Evolutionary conservation across 1,284 basidiomycete species (phyloP), one percentile per base, ranked within the genome.

Genomic region (Tausonia pullulans): DNA sequence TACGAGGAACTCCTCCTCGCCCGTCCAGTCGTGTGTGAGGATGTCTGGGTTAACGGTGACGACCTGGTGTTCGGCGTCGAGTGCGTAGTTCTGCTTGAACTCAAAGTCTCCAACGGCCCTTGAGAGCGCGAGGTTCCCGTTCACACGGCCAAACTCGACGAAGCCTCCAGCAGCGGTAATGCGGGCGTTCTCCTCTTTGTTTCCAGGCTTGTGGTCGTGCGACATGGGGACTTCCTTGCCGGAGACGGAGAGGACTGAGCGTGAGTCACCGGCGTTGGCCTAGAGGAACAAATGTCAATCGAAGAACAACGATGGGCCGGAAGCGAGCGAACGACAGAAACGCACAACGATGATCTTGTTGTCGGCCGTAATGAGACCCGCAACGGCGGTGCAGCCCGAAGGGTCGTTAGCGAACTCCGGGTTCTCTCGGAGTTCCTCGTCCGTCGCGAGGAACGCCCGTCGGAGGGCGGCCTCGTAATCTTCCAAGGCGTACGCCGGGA

Each of bases 191-290:
- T 99, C 96, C 69, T 80, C 79, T 70, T 87, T 84, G 73, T 89
- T 92, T 57, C 86, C 86, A 2, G 96, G 96, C 77, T 99, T 99
- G 78, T 99, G 96, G 74, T 99, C 96, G 71, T 83, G 87, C 72
- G 93, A 97, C 71, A 99, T 79, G 10, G 89, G 83, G 74, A 94
- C 88, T 5, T 85, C 92, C 71, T 86, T 82, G 14, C 96, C 96
- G 70, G 87, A 87, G 69, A 89, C 78, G 59, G 87, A 84, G 64
- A 99, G 80, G n/a, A 98, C 91, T 43, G 88, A 87, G 71, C 96
- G 81, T 14, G 96, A 98, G 78, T 99, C 96, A 58, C 96, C 96
- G 13, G 96, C 91, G 74, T 99, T 99, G 49, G 96, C 96, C 92
- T 95, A 40, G 10, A 43, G 51, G 58, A 48, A 58, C n/a, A 40